Percentiles rank a stretch among this genome's conserved stretches.
Evolutionary conservation across 2,329 filamentous ascomycete species (phyloP).

Genomic region (Cercospora nicotianae): DNA sequence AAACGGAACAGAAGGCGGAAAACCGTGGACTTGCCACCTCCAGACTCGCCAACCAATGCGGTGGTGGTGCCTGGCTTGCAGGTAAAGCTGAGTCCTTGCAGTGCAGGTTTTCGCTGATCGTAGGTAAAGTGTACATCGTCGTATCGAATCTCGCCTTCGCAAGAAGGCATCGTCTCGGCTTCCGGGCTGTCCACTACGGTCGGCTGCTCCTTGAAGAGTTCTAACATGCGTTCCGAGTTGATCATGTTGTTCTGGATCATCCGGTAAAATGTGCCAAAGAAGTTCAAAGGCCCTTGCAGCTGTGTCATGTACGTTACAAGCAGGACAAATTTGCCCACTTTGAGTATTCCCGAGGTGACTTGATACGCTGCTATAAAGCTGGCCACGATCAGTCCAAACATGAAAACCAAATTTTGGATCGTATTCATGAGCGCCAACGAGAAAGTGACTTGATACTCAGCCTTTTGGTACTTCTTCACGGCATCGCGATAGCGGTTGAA

Average conservation of each 20-base stretch:
- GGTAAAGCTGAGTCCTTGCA: constrained; percentile 80
- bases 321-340: constrained; percentile 68
- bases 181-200: constrained; percentile 78
- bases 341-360: constrained; percentile 61
- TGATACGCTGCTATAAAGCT: constrained; percentile 70
- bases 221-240: constrained; percentile 89
- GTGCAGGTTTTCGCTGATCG: constrained; percentile 78
- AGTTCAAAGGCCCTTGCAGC: constrained; percentile 68
- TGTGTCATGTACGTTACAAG: constrained; percentile 74
- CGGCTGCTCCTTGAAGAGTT: constrained; percentile 93
- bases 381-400: constrained; percentile 64
- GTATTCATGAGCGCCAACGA: constrained; percentile 62
- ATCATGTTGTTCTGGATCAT: constrained; percentile 97
- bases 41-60: constrained; percentile 92
- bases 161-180: constrained; percentile 63
- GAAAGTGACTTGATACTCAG: constrained; percentile 58
- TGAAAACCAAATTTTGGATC: constrained; percentile 64
- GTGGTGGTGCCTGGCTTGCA: constrained; percentile 90
- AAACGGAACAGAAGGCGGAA: constrained; percentile 96
- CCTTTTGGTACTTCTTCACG: constrained; percentile 58
- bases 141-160: constrained; percentile 81
- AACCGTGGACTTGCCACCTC: constrained; percentile 93
- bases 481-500: constrained; percentile 58
- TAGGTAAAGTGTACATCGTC: constrained; percentile 90
- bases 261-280: constrained; percentile 90